Percentiles rank a stretch among this genome's conserved stretches.
Conservation (phyloP, 1,139 yeast species). For the Sugiyamaella xylanicola region DNA sequence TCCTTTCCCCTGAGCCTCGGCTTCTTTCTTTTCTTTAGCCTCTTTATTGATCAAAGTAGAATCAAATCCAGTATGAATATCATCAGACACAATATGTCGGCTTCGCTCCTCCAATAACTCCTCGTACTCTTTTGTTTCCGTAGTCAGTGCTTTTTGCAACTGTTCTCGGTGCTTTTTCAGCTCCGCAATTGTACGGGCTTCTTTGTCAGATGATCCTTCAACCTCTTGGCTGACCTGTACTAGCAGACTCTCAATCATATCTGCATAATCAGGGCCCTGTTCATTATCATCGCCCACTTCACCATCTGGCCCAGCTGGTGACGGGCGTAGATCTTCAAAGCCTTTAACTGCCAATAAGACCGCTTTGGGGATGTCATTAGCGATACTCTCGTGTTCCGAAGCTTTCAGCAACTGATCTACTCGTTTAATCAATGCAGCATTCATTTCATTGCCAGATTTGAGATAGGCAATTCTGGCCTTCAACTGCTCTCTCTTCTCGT, state of each 20-base stretch:
- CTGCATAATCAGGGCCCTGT: slow-evolving; percentile 79
- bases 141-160: slow-evolving; percentile 46
- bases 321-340: slow-evolving; percentile 35
- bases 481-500: slow-evolving; percentile 83
- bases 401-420: slow-evolving; percentile 62
- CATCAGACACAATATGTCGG: slow-evolving; percentile 81
- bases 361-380: slow-evolving; percentile 46
- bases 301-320: slow-evolving; percentile 51
- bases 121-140: slow-evolving; percentile 68
- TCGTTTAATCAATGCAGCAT: slow-evolving; percentile 68
- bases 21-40: slow-evolving; percentile 32
- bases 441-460: slow-evolving; percentile 75
- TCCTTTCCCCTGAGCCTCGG: neutral
- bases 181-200: slow-evolving; percentile 31
- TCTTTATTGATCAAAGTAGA: slow-evolving; percentile 73
- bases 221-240: slow-evolving; percentile 64
- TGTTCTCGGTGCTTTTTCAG: slow-evolving; percentile 42
- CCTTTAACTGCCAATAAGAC: slow-evolving; percentile 35
- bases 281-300: slow-evolving; percentile 33
- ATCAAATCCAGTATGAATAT: slow-evolving; percentile 92
- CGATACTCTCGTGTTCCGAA: slow-evolving; percentile 29
- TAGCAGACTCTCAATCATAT: slow-evolving; percentile 88
- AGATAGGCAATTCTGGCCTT: slow-evolving; percentile 74
- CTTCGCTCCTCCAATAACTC: slow-evolving; percentile 71
- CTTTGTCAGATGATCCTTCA: slow-evolving; percentile 32